Evolutionary conservation across 1,139 yeast species (phyloP).

Genomic region (Suhomyces panamericanus): DNA sequence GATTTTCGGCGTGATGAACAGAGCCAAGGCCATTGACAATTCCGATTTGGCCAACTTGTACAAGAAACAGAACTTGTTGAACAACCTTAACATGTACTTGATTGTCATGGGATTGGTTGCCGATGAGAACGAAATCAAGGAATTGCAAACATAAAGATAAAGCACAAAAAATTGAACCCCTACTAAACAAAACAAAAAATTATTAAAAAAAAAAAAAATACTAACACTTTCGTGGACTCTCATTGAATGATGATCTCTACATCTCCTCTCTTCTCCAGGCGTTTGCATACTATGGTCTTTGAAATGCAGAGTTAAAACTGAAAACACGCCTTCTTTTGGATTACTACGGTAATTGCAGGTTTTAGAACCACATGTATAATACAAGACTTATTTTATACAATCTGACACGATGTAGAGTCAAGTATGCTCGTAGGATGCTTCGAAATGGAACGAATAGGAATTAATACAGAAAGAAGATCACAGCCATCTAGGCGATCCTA

Average conservation of each 20-base stretch:
- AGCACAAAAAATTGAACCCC: too few relatives aligned
- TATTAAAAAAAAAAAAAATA: conserved; percentile 1
- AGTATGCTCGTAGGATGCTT: too few relatives aligned
- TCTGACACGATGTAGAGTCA: background rate
- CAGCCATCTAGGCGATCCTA: background rate
- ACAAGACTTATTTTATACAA: background rate
- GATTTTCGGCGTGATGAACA: conserved; percentile 84
- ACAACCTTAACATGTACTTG: conserved; percentile 85
- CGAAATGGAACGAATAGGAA: too few relatives aligned
- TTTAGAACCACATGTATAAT: conserved; percentile 4
- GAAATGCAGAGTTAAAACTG: background rate
- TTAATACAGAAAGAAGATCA: background rate
- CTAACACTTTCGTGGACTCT: background rate
- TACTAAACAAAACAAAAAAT: background rate
- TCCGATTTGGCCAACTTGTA: conserved; percentile 55
- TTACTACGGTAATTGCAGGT: background rate
- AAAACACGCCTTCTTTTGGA: background rate
- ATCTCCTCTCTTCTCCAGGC: background rate
- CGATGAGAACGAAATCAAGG: conserved; percentile 62
- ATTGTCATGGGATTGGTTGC: conserved; percentile 97
- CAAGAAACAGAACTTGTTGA: conserved; percentile 65
- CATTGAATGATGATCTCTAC: background rate
- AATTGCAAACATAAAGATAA: conserved; percentile 32
- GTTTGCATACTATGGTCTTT: background rate
- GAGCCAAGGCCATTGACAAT: conserved; percentile 68